These are phyloP conservation scores for Sesbania bispinosa DNA, from an alignment of 306 rosid species.

Conservation along the genomic window DNA sequence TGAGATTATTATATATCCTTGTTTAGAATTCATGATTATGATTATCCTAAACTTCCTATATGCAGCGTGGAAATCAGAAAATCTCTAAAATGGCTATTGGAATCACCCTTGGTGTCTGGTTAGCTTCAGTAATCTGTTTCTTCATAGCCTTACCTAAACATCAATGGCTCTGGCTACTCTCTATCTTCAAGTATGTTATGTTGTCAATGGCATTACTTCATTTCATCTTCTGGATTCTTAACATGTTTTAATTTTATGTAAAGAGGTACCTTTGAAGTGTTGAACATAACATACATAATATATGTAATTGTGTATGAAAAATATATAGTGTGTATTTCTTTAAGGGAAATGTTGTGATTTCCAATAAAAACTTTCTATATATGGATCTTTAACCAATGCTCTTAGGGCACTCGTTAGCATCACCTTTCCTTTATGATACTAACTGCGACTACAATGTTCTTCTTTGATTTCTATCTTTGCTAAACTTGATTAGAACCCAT, in stretches of 20 bases:
- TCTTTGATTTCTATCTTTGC: background rate
- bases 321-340: background rate
- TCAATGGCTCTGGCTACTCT: constrained; percentile 64
- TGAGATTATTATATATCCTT: background rate
- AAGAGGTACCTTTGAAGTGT: background rate
- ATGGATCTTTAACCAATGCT: no score
- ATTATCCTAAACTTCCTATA: background rate
- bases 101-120: constrained; percentile 38
- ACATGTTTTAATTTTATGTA: no score
- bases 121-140: constrained; percentile 53
- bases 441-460: no score
- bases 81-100: constrained; percentile 47
- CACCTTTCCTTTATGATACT: no score
- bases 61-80: constrained; percentile 70
- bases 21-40: background rate
- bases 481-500: background rate
- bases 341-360: no score
- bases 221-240: background rate
- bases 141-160: constrained; percentile 52
- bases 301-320: background rate
- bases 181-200: constrained; percentile 17
- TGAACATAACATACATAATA: background rate
- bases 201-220: background rate
- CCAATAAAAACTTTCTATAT: no score
- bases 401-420: no score